Base-by-base conservation (phyloP, 2,329 filamentous ascomycete genomes). In the Aspergillus puulaauensis region DNA sequence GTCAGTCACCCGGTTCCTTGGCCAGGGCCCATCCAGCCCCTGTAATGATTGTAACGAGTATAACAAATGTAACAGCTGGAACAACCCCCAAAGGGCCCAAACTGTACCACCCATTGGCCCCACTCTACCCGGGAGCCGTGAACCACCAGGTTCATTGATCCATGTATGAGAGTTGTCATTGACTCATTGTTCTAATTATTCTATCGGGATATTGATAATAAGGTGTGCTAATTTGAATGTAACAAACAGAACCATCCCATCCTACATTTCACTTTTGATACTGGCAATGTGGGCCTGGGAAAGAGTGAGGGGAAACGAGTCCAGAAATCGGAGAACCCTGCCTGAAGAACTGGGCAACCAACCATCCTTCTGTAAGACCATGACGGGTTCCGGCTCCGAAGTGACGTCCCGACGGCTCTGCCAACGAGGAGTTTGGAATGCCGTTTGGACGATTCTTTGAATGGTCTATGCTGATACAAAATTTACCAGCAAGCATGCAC, bases 341-440 rank as follows among this genome's bases (percentile, higher is more conserved):
- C 54, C 59, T 63, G 61, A 63, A 58, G 61, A 63, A 61, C 50
- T 59, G 54, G 50, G 51, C 47, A 52, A 45, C 47, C 40, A 51
- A 54, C 46, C 15, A 49, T 14, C 37, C 8, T n/a, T 31, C 24
- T 9, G 9, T 35, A 8, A 15, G 19, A 33, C 49, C 40, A 41
- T n/a, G 23, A 52, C 37, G 35, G 35, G 17, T 35, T 35, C 43
- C 45, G 23, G 15, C 31, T 37, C 46, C 46, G 46, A 46, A 31
- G 44, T 31, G 17, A 27, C 7, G n/a, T 11, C 39, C 39, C n/a
- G 17, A 45, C 21, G 43, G 14, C 23, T n/a, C 44, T n/a, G 33
- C n/a, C 17, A 33, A 19, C 33, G 31, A 50, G 17, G 27, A 5
- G 17, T 4, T 19, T 17, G 23, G 19, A 31, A 33, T 46, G 27